Conservation (phyloP, 192 early-diverging fungal genomes). For the Coemansia sp. region DNA sequence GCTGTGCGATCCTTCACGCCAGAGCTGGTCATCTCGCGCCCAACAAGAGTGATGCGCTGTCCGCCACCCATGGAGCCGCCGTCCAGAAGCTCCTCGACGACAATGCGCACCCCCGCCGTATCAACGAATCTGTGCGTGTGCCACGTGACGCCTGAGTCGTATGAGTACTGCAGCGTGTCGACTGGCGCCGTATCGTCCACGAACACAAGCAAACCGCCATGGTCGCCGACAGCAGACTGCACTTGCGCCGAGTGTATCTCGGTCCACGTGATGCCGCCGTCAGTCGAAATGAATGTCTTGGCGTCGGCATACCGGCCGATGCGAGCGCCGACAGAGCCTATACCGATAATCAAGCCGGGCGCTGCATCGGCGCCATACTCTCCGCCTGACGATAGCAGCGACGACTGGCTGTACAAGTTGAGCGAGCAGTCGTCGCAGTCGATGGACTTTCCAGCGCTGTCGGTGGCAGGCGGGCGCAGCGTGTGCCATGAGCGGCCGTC, state of each 20-base stretch:
- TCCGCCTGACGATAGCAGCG: slow-evolving; percentile 45
- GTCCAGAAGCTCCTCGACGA: slow-evolving; percentile 43
- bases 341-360: slow-evolving; percentile 82
- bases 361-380: slow-evolving; percentile 71
- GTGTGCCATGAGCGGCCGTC: slow-evolving; percentile 76
- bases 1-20: slow-evolving; percentile 22
- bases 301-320: slow-evolving; percentile 62
- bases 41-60: slow-evolving; percentile 72
- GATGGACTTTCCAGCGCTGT: slow-evolving; percentile 18
- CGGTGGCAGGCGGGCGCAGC: slow-evolving; percentile 58
- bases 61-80: slow-evolving; percentile 67
- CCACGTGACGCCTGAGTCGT: slow-evolving; percentile 80
- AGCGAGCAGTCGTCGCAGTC: slow-evolving; percentile 65
- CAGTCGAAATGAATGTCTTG: slow-evolving; percentile 77
- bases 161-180: slow-evolving; percentile 67
- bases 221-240: slow-evolving; percentile 87
- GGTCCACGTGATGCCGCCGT: slow-evolving; percentile 84
- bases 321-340: slow-evolving; percentile 79
- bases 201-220: slow-evolving; percentile 80
- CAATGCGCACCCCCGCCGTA: slow-evolving; percentile 44
- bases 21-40: slow-evolving; percentile 43
- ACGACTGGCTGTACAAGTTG: slow-evolving; percentile 78
- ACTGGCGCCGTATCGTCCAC: slow-evolving; percentile 72
- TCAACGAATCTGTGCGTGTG: slow-evolving; percentile 59
- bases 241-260: slow-evolving; percentile 66